These are phyloP conservation scores for Cichorium intybus DNA, from an alignment of 140 eudicot species.

Conservation along the genomic window DNA sequence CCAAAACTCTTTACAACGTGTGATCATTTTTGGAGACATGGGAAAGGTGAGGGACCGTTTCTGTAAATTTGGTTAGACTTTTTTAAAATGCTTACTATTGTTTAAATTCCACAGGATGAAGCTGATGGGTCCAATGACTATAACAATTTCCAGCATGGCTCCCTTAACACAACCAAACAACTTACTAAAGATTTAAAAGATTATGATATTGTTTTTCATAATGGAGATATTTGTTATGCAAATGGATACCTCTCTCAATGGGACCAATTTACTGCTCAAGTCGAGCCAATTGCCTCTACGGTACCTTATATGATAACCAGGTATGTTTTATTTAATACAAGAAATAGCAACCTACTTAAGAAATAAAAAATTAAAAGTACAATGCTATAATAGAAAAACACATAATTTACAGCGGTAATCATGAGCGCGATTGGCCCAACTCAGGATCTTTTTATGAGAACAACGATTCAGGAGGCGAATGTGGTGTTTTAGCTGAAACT, in stretches of 20 bases:
- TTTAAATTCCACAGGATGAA: conserved; percentile 49
- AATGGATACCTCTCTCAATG: conserved; percentile 85
- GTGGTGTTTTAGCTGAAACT: conserved; percentile 70
- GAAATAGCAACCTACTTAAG: background rate
- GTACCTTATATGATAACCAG: conserved; percentile 86
- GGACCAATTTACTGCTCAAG: conserved; percentile 83
- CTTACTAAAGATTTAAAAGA: conserved; percentile 54
- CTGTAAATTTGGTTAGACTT: background rate
- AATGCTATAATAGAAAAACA: background rate
- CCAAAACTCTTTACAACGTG: conserved; percentile 67
- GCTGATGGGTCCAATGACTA: conserved; percentile 74
- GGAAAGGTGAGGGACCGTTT: conserved; percentile 59
- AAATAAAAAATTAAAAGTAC: background rate
- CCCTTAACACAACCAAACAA: conserved; percentile 71
- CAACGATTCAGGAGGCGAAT: conserved; percentile 87
- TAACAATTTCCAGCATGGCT: conserved; percentile 61
- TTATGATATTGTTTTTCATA: conserved; percentile 71
- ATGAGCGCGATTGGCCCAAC: conserved; percentile 79
- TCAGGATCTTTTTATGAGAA: conserved; percentile 64
- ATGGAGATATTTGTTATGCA: conserved; percentile 76
- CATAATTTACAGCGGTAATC: conserved; percentile 58
- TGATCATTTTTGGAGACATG: conserved; percentile 78
- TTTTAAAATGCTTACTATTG: background rate
- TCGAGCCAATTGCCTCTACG: conserved; percentile 67
- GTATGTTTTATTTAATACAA: conserved; percentile 23